Evolutionary conservation across 2,329 filamentous ascomycete species (phyloP).

Genomic region (Aureobasidium lini): DNA sequence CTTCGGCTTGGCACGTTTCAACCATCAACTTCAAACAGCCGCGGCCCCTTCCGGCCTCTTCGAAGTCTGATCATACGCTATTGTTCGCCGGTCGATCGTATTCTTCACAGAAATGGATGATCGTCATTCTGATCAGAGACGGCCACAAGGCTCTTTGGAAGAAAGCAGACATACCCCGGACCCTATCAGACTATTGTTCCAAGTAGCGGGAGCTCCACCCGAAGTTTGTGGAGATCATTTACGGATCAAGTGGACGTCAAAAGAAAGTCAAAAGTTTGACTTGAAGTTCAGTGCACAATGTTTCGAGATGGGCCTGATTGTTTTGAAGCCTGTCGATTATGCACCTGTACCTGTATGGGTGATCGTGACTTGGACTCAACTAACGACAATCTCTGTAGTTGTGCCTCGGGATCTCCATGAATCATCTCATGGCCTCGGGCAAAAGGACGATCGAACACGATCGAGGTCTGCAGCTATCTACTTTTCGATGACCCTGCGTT

Average conservation of each 20-base stretch:
- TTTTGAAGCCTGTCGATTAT: neutral
- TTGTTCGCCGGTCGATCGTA: slow-evolving; percentile 1
- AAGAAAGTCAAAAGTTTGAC: neutral
- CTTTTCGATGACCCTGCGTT: neutral
- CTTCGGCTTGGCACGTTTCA: slow-evolving; percentile 7
- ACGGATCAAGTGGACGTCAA: neutral
- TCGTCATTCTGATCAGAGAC: neutral
- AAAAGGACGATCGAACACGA: neutral
- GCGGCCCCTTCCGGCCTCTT: neutral
- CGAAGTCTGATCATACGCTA: neutral
- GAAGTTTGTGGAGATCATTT: neutral
- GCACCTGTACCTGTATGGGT: neutral
- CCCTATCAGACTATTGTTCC: neutral
- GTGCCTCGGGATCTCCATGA: neutral
- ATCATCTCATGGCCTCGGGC: neutral
- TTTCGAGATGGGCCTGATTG: neutral
- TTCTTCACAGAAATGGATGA: neutral
- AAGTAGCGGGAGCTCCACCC: neutral
- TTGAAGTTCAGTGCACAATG: neutral
- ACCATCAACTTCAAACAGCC: slow-evolving; percentile 1
- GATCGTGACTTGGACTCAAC: neutral
- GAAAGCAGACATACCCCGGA: neutral
- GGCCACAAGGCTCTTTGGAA: neutral
- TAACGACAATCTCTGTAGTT: neutral
- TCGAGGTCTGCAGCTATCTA: neutral